Evolutionary conservation across 345 rosid genomes (phyloP), one percentile per base, ranked within the genome.

Genomic region (Hevea brasiliensis): DNA sequence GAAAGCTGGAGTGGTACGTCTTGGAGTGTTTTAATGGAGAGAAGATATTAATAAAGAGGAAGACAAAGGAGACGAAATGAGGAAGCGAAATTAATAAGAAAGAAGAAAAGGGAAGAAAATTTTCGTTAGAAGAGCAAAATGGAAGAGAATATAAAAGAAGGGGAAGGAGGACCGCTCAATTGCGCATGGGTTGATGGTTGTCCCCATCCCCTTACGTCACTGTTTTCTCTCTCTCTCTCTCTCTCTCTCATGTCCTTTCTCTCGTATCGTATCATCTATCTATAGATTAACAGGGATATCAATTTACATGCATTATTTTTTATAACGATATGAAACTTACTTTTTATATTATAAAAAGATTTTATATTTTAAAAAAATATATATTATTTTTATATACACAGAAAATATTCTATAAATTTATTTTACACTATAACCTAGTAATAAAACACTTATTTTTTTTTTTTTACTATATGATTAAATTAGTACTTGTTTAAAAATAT

Each of bases 121-220:
- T 32, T 67, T 70, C 21, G 40, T 32, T 32, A 54, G 58, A 68
- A 82, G 63, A 70, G 77, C 74, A 67, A 69, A 66, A 79, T 41
- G 66, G 15, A 41, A 63, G 64, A 44, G 78, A 77, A 76, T 76
- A 83, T 83, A 77, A 72, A 75, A 65, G 78, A 79, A 54, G 58
- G 27, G 61, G 73, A 79, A 70, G 80, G 82, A 81, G 94, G 94
- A 90, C 96, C 94, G 92, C 94, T 85, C 83, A 72, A 92, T 83
- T 89, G 94, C 94, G 96, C 98, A 84, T 90, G 95, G 93, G 82
- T 72, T 75, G 66, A 72, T 81, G 76, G 74, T 74, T 87, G 92
- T 88, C 98, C 91, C 94, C 89, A 86, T 79, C 64, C 62, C 69
- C 84, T 66, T 81, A 80, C 86, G 88, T 87, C 93, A 88, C 62